These are phyloP conservation scores for Coemansia sp. DNA, from an alignment of 192 early-diverging fungal genomes.

Conservation along the genomic window DNA sequence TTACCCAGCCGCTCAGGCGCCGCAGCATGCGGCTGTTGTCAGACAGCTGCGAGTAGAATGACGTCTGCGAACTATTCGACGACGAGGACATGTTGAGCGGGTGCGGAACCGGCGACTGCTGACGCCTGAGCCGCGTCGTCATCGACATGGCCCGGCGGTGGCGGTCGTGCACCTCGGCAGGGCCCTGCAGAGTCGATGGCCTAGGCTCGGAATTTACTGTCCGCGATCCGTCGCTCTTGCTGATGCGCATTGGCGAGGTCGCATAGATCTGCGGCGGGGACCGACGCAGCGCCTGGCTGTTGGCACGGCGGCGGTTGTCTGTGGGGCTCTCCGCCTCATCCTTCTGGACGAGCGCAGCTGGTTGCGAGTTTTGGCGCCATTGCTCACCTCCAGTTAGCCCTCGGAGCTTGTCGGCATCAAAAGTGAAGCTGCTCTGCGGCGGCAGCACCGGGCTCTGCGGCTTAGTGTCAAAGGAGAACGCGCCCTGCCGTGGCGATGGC, in stretches of 20 bases:
- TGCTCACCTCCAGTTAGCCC: too few species aligned
- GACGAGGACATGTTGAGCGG: conserved; percentile 3
- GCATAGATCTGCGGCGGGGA: too few species aligned
- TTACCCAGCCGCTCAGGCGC: conserved; percentile 40
- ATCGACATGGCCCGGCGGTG: conserved; percentile 10
- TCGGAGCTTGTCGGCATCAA: too few species aligned
- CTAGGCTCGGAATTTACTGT: too few species aligned
- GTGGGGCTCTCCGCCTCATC: background rate
- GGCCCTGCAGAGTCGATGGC: too few species aligned
- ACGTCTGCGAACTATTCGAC: conserved; percentile 6
- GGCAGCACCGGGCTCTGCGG: too few species aligned
- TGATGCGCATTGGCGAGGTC: too few species aligned
- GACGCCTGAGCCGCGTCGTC: too few species aligned
- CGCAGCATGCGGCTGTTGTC: conserved; percentile 16
- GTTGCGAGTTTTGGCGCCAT: background rate
- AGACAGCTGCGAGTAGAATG: background rate
- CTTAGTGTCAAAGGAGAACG: too few species aligned
- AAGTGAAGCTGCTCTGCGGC: too few species aligned
- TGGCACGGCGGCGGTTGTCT: background rate
- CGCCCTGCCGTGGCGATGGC: too few species aligned
- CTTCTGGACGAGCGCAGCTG: background rate
- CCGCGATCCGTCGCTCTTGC: too few species aligned
- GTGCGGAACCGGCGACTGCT: conserved; percentile 27
- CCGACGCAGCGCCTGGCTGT: background rate
- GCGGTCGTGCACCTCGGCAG: background rate